These are phyloP conservation scores for Eucalyptus regnans DNA, from an alignment of 345 rosid species.

Conservation along the genomic window DNA sequence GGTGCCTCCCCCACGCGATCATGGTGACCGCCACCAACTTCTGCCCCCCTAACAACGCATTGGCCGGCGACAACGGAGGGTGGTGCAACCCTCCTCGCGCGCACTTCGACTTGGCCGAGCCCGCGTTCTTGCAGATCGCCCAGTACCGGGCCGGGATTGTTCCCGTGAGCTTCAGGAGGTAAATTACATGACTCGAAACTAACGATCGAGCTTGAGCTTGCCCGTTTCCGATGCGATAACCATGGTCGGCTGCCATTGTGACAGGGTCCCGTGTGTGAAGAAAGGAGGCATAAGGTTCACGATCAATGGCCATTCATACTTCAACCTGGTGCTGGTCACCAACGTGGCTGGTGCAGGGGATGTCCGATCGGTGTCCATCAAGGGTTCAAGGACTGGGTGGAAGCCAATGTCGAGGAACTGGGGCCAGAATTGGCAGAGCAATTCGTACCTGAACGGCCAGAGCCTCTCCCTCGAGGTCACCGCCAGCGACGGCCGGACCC, in stretches of 20 bases:
- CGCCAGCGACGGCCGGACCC: conserved; percentile 29
- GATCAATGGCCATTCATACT: conserved; percentile 50
- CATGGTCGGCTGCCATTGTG: not conserved
- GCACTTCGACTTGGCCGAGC: conserved; percentile 25
- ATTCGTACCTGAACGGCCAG: conserved; percentile 35
- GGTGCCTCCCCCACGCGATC: conserved; percentile 15
- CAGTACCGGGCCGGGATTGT: conserved; percentile 19
- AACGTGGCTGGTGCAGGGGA: conserved; percentile 57
- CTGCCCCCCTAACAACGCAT: conserved; percentile 28
- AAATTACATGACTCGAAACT: not conserved
- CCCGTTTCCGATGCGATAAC: no score
- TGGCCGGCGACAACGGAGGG: conserved; percentile 13
- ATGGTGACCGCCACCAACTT: conserved; percentile 27
- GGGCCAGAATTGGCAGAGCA: conserved; percentile 71
- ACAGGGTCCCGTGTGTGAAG: conserved; percentile 39
- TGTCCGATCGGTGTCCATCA: conserved; percentile 22
- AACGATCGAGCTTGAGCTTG: not conserved
- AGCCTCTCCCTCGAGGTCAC: conserved; percentile 40
- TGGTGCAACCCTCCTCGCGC: conserved; percentile 30
- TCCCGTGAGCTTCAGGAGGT: conserved; percentile 19
- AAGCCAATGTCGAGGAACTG: conserved; percentile 42
- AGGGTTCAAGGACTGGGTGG: conserved; percentile 34
- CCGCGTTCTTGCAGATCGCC: conserved; percentile 12
- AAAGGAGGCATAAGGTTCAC: conserved; percentile 50
- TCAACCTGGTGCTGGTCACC: conserved; percentile 45